Evolutionary conservation across 164 flowering plant genomes (phyloP).

Genomic region (Vitis rupestris): DNA sequence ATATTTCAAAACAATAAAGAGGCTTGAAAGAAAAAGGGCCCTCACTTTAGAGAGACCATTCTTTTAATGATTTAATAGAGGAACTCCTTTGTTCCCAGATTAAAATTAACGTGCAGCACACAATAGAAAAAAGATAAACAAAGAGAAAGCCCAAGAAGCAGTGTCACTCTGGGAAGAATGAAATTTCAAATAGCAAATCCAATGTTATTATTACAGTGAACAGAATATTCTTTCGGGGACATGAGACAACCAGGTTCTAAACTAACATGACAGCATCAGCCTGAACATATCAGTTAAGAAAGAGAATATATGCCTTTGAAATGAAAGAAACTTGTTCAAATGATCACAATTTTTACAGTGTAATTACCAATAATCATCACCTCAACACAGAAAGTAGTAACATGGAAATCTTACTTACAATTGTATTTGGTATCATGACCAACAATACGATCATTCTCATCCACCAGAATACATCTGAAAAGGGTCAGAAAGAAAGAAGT

Average conservation of each 20-base stretch:
- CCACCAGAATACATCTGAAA: conserved; percentile 93
- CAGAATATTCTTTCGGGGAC: not conserved
- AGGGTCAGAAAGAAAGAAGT: not conserved
- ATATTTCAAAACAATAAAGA: too few relatives aligned
- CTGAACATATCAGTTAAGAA: not conserved
- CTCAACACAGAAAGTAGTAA: not conserved
- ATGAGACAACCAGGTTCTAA: not conserved
- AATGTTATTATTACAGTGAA: too few relatives aligned
- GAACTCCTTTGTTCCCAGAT: too few relatives aligned
- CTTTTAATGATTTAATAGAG: too few relatives aligned
- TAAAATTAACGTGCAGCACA: too few relatives aligned
- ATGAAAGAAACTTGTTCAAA: not conserved
- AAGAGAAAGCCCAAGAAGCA: too few relatives aligned
- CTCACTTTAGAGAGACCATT: too few relatives aligned
- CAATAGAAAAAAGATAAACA: too few relatives aligned
- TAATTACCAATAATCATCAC: not conserved
- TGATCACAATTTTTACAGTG: not conserved
- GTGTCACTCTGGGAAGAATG: too few relatives aligned
- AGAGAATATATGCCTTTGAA: not conserved
- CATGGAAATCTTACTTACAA: conserved; percentile 60
- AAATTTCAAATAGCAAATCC: too few relatives aligned
- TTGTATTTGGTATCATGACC: conserved; percentile 95
- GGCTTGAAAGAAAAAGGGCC: too few relatives aligned
- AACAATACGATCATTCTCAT: conserved; percentile 80
- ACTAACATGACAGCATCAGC: conserved; percentile 1